Base-by-base conservation (phyloP, 2,329 filamentous ascomycete species). In the Hypoxylon sp. region DNA sequence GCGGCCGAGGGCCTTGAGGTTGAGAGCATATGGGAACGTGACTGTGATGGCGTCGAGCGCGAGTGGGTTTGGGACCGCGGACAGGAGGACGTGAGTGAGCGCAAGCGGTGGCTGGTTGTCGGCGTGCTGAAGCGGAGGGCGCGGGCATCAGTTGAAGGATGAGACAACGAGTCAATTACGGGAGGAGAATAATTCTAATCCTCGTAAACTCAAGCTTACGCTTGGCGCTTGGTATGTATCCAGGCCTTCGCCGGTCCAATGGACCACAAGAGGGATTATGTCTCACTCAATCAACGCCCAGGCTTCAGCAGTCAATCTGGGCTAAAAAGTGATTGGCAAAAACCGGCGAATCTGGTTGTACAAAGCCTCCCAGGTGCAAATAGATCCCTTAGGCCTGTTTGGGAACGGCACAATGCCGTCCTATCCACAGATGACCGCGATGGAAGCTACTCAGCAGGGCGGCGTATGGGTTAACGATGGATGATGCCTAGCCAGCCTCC, bases 91-190 rank as follows among this genome's bases (percentile, higher is more conserved):
- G 78, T 85, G 3, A 84, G 82, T 0, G 85, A 84, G 74, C 81
- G 88, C 72, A 93, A 93, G 80, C 85, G 88, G 68, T 93, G 91
- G 90, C 79, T 92, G n/a, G 87, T 87, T 3, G 81, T 92, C 60
- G 85, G 82, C 3, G 79, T 85, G 61, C 73, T 90, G 71, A 84
- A 71, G 77, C 79, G 81, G 73, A 53, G 14, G 16, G 16, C 27
- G 30, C 34, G 32, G 12, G 6, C 32, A 5, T 7, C 41, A 6
- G 25, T 3, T 27, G 43, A 51, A 27, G 55, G 25, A 16, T 64
- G 41, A 54, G 11, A 30, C 4, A 25, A 29, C 9, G 27, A 32
- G 51, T 43, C 16, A 19, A 34, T 25, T 51, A 3, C 14, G 16
- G 27, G 14, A 32, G 8, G 16, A 16, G 45, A 48, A 9, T 29